Evolutionary conservation across 179 eudicot species (phyloP).

Genomic region (Spinacia oleracea): DNA sequence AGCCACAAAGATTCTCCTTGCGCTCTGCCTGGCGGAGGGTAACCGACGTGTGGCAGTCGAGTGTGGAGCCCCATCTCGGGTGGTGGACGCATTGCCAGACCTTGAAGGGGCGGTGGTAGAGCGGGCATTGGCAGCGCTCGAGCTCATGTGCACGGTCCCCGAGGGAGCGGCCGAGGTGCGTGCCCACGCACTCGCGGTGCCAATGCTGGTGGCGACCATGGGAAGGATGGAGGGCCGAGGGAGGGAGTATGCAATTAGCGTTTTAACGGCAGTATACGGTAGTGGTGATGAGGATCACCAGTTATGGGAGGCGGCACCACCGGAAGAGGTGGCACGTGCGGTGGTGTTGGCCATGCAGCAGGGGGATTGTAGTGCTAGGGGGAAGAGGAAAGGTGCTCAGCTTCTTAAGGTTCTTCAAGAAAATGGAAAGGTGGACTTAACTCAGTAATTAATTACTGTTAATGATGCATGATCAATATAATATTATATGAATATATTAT

Average conservation of each 20-base stretch:
- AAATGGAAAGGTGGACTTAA: conserved; percentile 54
- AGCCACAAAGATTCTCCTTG: conserved; percentile 71
- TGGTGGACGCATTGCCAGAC: conserved; percentile 76
- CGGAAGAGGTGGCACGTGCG: conserved; percentile 86
- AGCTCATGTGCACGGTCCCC: conserved; percentile 67
- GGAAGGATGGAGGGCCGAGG: conserved; percentile 74
- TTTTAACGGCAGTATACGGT: conserved; percentile 58
- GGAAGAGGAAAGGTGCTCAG: conserved; percentile 80
- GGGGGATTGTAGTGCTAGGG: conserved; percentile 79
- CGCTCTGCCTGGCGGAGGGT: conserved; percentile 62
- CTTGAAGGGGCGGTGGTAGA: conserved; percentile 70
- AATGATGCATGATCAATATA: neutral
- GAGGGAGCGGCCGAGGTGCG: conserved; percentile 82
- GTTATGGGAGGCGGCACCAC: conserved; percentile 49
- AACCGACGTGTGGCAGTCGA: conserved; percentile 75
- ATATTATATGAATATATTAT: neutral
- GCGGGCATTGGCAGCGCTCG: conserved; percentile 83
- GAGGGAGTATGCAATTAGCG: conserved; percentile 73
- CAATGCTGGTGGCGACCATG: conserved; percentile 85
- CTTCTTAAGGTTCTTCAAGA: conserved; percentile 60
- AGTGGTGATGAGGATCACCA: conserved; percentile 33
- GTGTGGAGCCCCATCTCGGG: conserved; percentile 62
- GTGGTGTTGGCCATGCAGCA: conserved; percentile 86
- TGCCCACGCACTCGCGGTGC: conserved; percentile 80
- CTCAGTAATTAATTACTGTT: conserved; percentile 22